Base-by-base conservation (phyloP, 352 stramenopile species). In the Pythium coloratum region DNA sequence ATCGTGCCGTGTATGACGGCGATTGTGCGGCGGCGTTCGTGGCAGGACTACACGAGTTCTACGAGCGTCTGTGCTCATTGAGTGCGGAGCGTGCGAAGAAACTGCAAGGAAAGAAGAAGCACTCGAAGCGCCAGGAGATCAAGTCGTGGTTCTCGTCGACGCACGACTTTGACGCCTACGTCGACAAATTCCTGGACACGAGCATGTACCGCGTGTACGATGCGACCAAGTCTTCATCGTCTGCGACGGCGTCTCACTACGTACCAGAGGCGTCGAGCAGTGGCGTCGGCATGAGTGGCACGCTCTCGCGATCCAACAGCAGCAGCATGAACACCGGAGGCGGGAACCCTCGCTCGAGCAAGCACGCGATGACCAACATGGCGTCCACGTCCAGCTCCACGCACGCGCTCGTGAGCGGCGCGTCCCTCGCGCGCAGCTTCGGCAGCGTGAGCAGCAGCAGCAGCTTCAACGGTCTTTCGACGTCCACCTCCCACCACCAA, bases 71-170 rank as follows among this genome's bases (percentile, higher is more conserved):
- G 20, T 44, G 72, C 16, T 67, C 70, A 42, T 62, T 90, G 20
- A 89, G 83, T 58, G 71, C 72, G 5, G 83, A 93, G 30, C 86
- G 84, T 20, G 76, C 86, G 6, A 84, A 84, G 61, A 92, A 92
- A 62, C 33, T 71, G 13, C 63, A 71, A 42, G 66, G 74, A 7
- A 84, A 84, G 58, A 81, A 73, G 18, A 82, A 85, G 26, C 71
- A 84, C 55, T 93, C 85, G 16, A 92, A 92, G 66, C 78, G 82
- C 0, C 83, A 94, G 55, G 86, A 94, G 67, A 85, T 94, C 72
- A 91, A 91, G 71, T 83, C 86, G 38, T 94, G 86, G 86, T 94
- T 94, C 47, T 92, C 84, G 44, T 92, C 83, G 2, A 89, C 83
- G 12, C 86, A 94, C 69, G 86, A 94, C 24, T 91, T 89, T 47